These are phyloP conservation scores for Lyophyllum decastes DNA, from an alignment of 768 basidiomycete genomes.

Conservation along the genomic window DNA sequence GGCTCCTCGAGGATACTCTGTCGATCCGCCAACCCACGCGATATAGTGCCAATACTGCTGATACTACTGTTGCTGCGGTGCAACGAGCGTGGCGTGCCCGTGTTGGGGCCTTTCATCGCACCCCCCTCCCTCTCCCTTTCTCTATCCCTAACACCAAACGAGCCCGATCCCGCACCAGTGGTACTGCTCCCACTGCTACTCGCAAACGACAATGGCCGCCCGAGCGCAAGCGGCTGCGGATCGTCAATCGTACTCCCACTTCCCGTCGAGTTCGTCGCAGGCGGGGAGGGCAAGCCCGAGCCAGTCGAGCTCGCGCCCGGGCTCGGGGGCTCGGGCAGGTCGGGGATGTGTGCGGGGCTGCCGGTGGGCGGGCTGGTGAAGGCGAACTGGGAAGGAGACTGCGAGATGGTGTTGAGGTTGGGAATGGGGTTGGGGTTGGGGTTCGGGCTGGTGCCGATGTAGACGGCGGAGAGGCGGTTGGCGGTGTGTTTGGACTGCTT, in stretches of 20 bases:
- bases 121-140: too few species aligned
- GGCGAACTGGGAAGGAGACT: constrained; percentile 22
- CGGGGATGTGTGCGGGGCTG: constrained; percentile 49
- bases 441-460: constrained; percentile 36
- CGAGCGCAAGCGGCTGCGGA: constrained; percentile 34
- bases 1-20: constrained; percentile 55
- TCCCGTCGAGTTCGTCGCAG: constrained; percentile 83
- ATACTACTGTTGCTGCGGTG: constrained; percentile 16
- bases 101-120: constrained; percentile 32
- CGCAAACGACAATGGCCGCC: constrained; percentile 24
- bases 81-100: constrained; percentile 19
- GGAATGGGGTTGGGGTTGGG: constrained; percentile 16
- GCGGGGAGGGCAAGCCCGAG: constrained; percentile 80
- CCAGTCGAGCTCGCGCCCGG: constrained; percentile 50
- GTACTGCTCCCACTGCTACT: constrained; percentile 34
- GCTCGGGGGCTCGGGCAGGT: constrained; percentile 73
- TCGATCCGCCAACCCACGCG: neutral
- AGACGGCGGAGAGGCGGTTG: constrained; percentile 44
- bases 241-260: constrained; percentile 71
- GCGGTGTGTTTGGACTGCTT: constrained; percentile 28
- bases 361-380: constrained; percentile 23
- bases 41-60: constrained; percentile 13
- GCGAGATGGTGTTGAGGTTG: too few species aligned
- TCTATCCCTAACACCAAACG: neutral
- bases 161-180: constrained; percentile 18